Evolutionary conservation across 257 asterid genomes (phyloP).

Genomic region (Solanum stenotomum): DNA sequence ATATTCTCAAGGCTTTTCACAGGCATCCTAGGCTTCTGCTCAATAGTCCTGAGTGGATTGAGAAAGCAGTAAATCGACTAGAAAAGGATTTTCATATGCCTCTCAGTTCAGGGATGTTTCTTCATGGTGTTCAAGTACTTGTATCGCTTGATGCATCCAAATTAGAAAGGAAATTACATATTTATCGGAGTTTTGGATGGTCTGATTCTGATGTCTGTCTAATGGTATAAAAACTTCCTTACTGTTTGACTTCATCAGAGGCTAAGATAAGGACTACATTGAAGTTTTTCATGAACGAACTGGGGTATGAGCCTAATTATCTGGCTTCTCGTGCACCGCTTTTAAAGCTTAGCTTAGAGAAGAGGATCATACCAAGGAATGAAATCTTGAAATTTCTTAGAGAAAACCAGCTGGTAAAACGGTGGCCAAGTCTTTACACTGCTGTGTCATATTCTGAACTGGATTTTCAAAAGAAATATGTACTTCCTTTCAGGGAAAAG

Average conservation of each 20-base stretch:
- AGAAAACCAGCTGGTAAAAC: not conserved
- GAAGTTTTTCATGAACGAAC: not conserved
- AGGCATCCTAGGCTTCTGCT: not conserved
- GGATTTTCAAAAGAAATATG: not conserved
- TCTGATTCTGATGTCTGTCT: not conserved
- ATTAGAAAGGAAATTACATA: not conserved
- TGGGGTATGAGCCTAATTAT: not conserved
- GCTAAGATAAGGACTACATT: not conserved
- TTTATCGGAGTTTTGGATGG: not conserved
- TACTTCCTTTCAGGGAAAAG: not conserved
- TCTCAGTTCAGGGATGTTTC: not conserved
- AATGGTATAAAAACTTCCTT: not conserved
- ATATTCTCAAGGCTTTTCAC: not conserved
- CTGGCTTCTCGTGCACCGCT: not conserved
- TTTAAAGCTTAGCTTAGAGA: not conserved
- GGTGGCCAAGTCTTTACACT: not conserved
- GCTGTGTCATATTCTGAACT: not conserved
- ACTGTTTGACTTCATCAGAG: not conserved
- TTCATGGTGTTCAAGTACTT: not conserved
- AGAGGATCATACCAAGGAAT: not conserved
- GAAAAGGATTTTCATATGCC: not conserved
- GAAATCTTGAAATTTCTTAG: not conserved
- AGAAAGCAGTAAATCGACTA: not conserved
- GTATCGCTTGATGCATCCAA: not conserved
- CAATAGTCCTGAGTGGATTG: not conserved